Evolutionary conservation across 768 basidiomycete genomes (phyloP), one percentile per base, ranked within the genome.

Genomic region (Collybia nuda): DNA sequence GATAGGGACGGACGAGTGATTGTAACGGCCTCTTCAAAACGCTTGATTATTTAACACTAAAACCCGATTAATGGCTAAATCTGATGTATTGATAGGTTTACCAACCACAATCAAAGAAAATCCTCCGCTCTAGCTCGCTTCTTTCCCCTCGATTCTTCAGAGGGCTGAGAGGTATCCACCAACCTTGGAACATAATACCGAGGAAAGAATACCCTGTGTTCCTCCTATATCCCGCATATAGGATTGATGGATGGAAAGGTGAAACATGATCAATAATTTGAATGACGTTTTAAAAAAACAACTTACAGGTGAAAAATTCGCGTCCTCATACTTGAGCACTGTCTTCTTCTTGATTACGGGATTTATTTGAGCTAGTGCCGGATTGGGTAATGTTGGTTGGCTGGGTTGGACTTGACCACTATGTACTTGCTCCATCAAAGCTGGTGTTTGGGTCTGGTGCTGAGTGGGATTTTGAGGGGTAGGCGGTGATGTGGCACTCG

Each of bases 91-190:
- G 40, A 18, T 11, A 24, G 11, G 43, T 5, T 19, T 24, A 29
- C 44, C 40, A 3, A 39, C 52, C 24, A n/a, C 40, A 32, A 11
- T 62, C 58, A 91, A 59, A 93, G 69, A 67, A 90, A 90, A 67
- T 93, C 92, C 67, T 93, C 90, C 26, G 92, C 92, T 56, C 90
- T 76, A 41, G 90, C 88, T 41, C 92, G 75, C 68, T 93, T 93
- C 74, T 85, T 90, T 42, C 90, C 90, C 56, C 88, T 79, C 44
- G 79, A 72, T 60, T 88, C 88, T 44, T 87, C 85, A 26, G 57
- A 60, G 21, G 44, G 49, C 41, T 61, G 53, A 28, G 60, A 66
- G 47, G 66, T 54, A 50, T 66, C 67, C 54, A 65, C 64, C 56
- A 78, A 65, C 62, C 76, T 75, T 47, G 75, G 64, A 67, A 74